Base-by-base conservation (phyloP, 1,139 yeast genomes). In the Casaregolazyma lundiana region DNA sequence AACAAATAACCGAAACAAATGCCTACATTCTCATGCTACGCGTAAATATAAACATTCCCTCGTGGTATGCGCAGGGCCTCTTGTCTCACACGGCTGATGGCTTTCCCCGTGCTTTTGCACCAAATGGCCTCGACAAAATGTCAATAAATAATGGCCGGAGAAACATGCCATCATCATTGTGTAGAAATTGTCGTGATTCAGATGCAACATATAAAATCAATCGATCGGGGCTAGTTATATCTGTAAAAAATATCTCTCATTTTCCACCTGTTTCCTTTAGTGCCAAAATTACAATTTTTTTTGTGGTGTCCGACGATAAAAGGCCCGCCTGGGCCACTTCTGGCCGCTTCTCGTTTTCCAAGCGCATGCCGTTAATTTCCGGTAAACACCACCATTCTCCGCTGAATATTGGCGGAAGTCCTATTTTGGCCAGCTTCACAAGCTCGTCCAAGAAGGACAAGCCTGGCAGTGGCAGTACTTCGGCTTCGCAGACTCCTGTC, bases 61-160 rank as follows among this genome's bases (percentile, higher is more conserved):
- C n/a, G n/a, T n/a, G n/a, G n/a, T n/a, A n/a, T n/a, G 32, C 15
- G 6, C 13, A 5, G 32, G 11, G 11, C 32, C 3, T 26, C 6
- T 26, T 11, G 15, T n/a, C 2, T 15, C 32, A 26, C 15, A 26
- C 32, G 32, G 32, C 32, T 26, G 32, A 26, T 15, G 11, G 5
- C 29, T 8, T 35, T 35, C 20, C 41, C 41, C 41, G 41, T 38
- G 41, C 26, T 38, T 38, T 38, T 38, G 41, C 41, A 38, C 41
- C 41, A 38, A 16, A 26, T 26, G 4, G 6, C 13, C 32, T n/a
- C n/a, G n/a, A 26, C 4, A n/a, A 15, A 15, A 26, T 26, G 11
- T 11, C 32, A 26, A 26, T 7, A 2, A 26, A 15, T 15, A 26
- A 4, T 24, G 29, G 11, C 32, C 11, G 13, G 13, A 26, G 32